Percentiles rank a stretch among this genome's conserved stretches.
These are phyloP conservation scores for Aureobasidium mangrovei DNA, from an alignment of 2,329 filamentous ascomycete genomes.

Conservation along the genomic window DNA sequence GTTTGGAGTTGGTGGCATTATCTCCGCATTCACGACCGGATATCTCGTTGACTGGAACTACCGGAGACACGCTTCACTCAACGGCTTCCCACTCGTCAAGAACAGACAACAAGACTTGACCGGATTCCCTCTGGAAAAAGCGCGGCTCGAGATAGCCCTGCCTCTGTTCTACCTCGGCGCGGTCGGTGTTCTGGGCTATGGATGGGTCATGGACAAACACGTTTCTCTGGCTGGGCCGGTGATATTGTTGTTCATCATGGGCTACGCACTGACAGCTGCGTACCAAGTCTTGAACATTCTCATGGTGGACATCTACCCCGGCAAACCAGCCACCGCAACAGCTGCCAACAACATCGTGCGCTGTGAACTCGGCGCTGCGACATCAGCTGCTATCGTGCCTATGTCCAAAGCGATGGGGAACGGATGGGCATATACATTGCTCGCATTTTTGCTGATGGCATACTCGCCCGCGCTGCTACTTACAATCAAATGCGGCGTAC, in stretches of 20 bases:
- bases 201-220: constrained; percentile 32
- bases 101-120: constrained; percentile 31
- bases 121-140: constrained; percentile 36
- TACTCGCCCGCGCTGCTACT: constrained; percentile 17
- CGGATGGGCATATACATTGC: constrained; percentile 35
- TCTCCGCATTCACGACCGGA: constrained; percentile 33
- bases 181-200: constrained; percentile 31
- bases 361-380: constrained; percentile 37
- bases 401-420: constrained; percentile 32
- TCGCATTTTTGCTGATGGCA: constrained; percentile 23
- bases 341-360: constrained; percentile 37
- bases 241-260: constrained; percentile 23
- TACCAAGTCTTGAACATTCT: constrained; percentile 40
- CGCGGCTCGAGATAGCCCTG: constrained; percentile 33
- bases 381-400: constrained; percentile 31
- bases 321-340: constrained; percentile 33
- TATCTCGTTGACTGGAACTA: constrained; percentile 39
- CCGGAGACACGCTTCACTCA: constrained; percentile 26
- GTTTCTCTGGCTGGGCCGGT: constrained; percentile 23
- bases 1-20: constrained; percentile 32
- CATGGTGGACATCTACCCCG: constrained; percentile 38
- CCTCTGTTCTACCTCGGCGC: constrained; percentile 29
- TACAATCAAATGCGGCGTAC: constrained; percentile 21
- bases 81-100: constrained; percentile 27
- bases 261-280: constrained; percentile 31